phyloP scores from a whole-genome alignment of 208 protist species.

The Acanthamoeba rhysodes region DNA sequence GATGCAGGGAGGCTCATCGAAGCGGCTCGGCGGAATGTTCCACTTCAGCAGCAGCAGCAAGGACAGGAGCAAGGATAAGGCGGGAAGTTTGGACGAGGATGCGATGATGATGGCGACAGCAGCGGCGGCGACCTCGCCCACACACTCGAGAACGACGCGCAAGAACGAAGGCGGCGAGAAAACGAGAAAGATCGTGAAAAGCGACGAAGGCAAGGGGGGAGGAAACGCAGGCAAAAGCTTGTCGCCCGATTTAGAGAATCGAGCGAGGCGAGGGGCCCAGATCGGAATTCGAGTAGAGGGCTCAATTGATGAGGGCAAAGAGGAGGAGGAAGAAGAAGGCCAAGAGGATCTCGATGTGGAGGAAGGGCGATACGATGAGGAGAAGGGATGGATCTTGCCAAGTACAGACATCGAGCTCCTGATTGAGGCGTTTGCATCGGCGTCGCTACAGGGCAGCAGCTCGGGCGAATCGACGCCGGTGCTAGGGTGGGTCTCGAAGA shows the following conservation, averaged over 20 bases:
- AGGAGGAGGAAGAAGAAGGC: too few relatives aligned
- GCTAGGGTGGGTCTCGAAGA: background rate
- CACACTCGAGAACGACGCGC: background rate
- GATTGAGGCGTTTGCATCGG: background rate
- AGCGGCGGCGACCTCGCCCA: too few relatives aligned
- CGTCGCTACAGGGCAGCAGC: slow-evolving; percentile 16
- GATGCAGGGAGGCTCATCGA: background rate
- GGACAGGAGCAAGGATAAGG: too few relatives aligned
- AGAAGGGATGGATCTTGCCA: slow-evolving; percentile 26
- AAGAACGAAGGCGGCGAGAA: background rate
- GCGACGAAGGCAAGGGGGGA: background rate
- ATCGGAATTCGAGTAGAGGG: too few relatives aligned
- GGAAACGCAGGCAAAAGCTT: too few relatives aligned
- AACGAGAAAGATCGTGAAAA: background rate
- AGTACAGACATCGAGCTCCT: slow-evolving; percentile 5
- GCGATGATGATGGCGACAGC: background rate
- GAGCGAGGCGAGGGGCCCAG: too few relatives aligned
- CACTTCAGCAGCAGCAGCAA: background rate
- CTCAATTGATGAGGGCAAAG: too few relatives aligned
- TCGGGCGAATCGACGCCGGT: background rate
- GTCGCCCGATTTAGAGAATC: too few relatives aligned
- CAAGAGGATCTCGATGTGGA: background rate
- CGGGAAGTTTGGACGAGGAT: background rate
- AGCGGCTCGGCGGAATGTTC: background rate
- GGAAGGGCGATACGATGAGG: slow-evolving; percentile 23